phyloP scores from a whole-genome alignment of 768 basidiomycete genomes.

The Kwoniella sp. region DNA sequence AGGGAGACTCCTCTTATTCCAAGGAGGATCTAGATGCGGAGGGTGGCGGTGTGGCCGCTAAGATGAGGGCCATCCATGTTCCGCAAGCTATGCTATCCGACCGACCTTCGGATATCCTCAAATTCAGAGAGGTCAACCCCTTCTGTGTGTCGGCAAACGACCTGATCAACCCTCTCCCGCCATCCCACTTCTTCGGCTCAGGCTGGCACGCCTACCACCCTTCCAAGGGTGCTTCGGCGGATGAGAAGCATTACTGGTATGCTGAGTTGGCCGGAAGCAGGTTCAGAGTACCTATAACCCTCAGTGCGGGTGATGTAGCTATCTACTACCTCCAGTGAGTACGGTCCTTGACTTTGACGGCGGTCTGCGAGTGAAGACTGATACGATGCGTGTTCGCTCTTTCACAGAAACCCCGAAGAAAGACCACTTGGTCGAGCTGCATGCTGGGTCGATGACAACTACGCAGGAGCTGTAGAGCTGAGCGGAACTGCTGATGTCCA shows the following conservation, averaged over 20 bases:
- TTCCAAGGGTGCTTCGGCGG: slow-evolving; percentile 58
- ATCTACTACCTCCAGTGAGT: slow-evolving; percentile 74
- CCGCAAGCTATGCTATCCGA: slow-evolving; percentile 75
- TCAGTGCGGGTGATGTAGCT: slow-evolving; percentile 86
- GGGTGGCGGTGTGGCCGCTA: slow-evolving; percentile 54
- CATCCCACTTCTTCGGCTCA: slow-evolving; percentile 85
- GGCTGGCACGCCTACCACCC: slow-evolving; percentile 86
- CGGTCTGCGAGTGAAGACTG: too few species aligned
- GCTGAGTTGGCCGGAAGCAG: slow-evolving; percentile 77
- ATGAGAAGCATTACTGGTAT: slow-evolving; percentile 83
- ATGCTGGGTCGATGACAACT: slow-evolving; percentile 62
- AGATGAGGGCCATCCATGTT: slow-evolving; percentile 60
- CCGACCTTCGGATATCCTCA: slow-evolving; percentile 58
- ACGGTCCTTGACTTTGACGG: too few species aligned
- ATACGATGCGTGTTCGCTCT: too few species aligned
- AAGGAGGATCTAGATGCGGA: slow-evolving; percentile 39
- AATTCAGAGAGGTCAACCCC: slow-evolving; percentile 82
- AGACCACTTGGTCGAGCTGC: slow-evolving; percentile 41
- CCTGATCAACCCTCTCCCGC: slow-evolving; percentile 91
- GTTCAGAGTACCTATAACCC: slow-evolving; percentile 76
- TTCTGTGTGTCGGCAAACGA: slow-evolving; percentile 95
- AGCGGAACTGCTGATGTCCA: slow-evolving; percentile 72
- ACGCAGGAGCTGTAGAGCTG: slow-evolving; percentile 70
- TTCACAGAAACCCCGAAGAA: slow-evolving; percentile 40
- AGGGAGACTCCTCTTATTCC: slow-evolving; percentile 16